Percentiles rank a stretch among this genome's conserved stretches.
phyloP scores from a whole-genome alignment of 2,329 filamentous ascomycete species.

The Ophiocordyceps robertsii region DNA sequence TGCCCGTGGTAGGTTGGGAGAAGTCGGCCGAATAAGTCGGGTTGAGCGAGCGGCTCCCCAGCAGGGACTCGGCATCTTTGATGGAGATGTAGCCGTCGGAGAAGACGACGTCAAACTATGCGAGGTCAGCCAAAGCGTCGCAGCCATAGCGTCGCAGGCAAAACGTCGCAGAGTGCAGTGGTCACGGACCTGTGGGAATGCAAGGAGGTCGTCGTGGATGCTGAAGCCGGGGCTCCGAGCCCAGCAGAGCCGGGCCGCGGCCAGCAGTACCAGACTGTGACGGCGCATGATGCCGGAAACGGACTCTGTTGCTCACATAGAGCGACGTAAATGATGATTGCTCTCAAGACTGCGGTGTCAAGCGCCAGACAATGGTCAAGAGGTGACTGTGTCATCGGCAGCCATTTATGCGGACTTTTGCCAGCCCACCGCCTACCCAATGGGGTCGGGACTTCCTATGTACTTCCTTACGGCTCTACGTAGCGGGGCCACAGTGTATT shows the following conservation, averaged over 20 bases:
- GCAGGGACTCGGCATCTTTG: slow-evolving; percentile 48
- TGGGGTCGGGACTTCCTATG: too few species aligned
- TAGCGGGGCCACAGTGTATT: too few species aligned
- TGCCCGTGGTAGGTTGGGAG: slow-evolving; percentile 23
- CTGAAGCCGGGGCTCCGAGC: slow-evolving; percentile 54
- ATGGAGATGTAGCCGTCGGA: slow-evolving; percentile 60
- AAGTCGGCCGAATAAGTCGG: slow-evolving; percentile 26
- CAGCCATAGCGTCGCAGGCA: neutral
- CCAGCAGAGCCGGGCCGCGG: slow-evolving; percentile 27
- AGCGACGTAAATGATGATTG: slow-evolving; percentile 4
- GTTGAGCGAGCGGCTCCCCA: slow-evolving; percentile 27
- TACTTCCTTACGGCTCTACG: too few species aligned
- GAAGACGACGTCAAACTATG: slow-evolving; percentile 68
- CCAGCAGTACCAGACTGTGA: slow-evolving; percentile 29
- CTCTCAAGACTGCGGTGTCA: neutral
- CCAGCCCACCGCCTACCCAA: neutral
- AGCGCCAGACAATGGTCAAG: too few species aligned
- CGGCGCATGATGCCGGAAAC: slow-evolving; percentile 34
- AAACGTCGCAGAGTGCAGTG: neutral
- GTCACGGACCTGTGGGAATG: slow-evolving; percentile 60
- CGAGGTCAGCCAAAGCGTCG: neutral
- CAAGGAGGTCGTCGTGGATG: slow-evolving; percentile 77
- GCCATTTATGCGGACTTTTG: neutral
- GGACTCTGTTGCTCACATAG: slow-evolving; percentile 13
- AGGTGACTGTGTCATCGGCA: neutral